phyloP scores from a whole-genome alignment of 352 stramenopile species.

The Halophytophthora batemanensis region DNA sequence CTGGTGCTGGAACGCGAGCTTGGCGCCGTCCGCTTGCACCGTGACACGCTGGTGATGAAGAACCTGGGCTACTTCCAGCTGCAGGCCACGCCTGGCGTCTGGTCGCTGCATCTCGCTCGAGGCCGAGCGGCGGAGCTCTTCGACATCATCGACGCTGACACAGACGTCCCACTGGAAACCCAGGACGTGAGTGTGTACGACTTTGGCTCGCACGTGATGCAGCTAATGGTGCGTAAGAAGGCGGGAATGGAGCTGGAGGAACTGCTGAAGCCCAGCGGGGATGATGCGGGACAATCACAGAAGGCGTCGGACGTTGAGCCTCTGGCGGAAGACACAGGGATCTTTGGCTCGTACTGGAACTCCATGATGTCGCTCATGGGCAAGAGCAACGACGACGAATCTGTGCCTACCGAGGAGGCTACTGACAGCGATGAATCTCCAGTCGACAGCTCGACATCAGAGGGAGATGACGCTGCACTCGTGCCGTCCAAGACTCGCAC shows the following conservation, averaged over 20 bases:
- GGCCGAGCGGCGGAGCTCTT: slow-evolving; percentile 77
- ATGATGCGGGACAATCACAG: slow-evolving; percentile 7
- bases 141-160: slow-evolving; percentile 61
- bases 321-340: slow-evolving; percentile 45
- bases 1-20: slow-evolving; percentile 84
- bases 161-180: slow-evolving; percentile 35
- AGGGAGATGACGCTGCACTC: slow-evolving; percentile 12
- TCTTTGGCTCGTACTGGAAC: slow-evolving; percentile 65
- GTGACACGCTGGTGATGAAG: slow-evolving; percentile 99
- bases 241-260: slow-evolving; percentile 83
- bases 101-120: slow-evolving; percentile 87
- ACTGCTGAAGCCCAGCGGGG: slow-evolving; percentile 36
- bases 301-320: slow-evolving; percentile 24
- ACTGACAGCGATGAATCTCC: slow-evolving; percentile 10
- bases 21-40: slow-evolving; percentile 47
- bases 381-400: slow-evolving; percentile 25
- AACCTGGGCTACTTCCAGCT: slow-evolving; percentile 99
- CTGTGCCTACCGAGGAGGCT: slow-evolving; percentile 10
- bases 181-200: slow-evolving; percentile 64
- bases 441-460: slow-evolving; percentile 1
- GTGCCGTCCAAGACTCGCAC: slow-evolving; percentile 33
- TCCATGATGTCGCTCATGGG: slow-evolving; percentile 70
- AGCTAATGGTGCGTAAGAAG: slow-evolving; percentile 92
- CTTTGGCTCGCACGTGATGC: slow-evolving; percentile 85
- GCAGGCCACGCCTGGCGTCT: slow-evolving; percentile 95